Base-by-base conservation (phyloP, 2,329 filamentous ascomycete genomes). In the Colletotrichum sp. region DNA sequence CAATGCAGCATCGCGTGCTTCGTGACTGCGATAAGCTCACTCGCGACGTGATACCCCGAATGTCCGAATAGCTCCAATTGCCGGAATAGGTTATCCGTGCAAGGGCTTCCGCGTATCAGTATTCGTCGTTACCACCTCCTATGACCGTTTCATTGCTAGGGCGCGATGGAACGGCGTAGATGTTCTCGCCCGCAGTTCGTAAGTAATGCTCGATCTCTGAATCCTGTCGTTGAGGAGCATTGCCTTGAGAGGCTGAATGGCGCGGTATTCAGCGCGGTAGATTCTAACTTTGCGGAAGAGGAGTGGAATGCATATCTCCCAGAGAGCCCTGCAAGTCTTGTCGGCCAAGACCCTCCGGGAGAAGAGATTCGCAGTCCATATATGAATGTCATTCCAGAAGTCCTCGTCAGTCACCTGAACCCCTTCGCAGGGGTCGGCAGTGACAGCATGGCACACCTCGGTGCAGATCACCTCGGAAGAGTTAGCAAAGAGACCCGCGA, bases 1-100 rank as follows among this genome's bases (percentile, higher is more conserved):
- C 68, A 70, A 24, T 39, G 61, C 68, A 70, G 2, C 36, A 61
- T 68, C 34, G 63, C 63, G 36, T 52, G 63, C 36, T 66, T 66
- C 39, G 10, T 30, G 13, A 32, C 7, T 66, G 6, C 1, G 63
- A 32, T 66, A 1, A 52, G 63, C 63, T 48, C 63, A 36, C 65
- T 36, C 48, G 65, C 18, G 16, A n/a, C 12, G 1, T 30, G 30
- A n/a, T 68, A 18, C 8, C 24, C 65, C 65, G 43, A 57, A 36
- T 24, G 18, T 12, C 65, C 48, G 65, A 68, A 30, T 1, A 39
- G 26, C 9, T 21, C 36, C 6, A 52, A n/a, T 28, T 67, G 0
- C 26, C 39, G 65, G 65, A 28, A 36, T 18, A 8, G 28, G 5
- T 36, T 59, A 68, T 57, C 65, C 43, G 5, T 13, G 43, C 43